phyloP scores from a whole-genome alignment of 2,329 filamentous ascomycete species.

The Claviceps fusiformis region DNA sequence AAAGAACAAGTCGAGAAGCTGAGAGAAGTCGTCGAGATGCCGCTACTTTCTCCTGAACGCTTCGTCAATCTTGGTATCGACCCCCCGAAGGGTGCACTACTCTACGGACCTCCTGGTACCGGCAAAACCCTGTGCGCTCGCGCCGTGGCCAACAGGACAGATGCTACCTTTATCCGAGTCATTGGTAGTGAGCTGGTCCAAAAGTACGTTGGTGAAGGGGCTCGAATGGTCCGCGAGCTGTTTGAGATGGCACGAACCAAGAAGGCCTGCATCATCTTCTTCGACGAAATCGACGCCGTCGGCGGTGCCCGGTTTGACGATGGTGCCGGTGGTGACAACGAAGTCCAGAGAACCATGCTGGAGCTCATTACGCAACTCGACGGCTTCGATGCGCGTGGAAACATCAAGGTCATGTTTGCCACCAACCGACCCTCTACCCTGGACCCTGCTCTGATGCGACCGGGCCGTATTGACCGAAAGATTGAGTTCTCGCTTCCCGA shows the following conservation, averaged over 20 bases:
- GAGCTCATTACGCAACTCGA: constrained; percentile 95
- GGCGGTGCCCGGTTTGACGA: constrained; percentile 95
- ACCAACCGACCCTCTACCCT: constrained; percentile 93
- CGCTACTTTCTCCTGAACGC: constrained; percentile 84
- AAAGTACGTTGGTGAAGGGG: constrained; percentile 97
- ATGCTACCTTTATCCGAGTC: constrained; percentile 96
- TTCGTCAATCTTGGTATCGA: constrained; percentile 99
- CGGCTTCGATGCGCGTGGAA: constrained; percentile 89
- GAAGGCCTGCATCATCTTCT: constrained; percentile 99
- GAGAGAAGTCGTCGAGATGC: constrained; percentile 97
- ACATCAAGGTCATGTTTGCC: constrained; percentile 99
- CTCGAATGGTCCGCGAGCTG: constrained; percentile 93
- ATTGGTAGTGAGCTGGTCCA: constrained; percentile 97
- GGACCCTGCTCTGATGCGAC: constrained; percentile 93
- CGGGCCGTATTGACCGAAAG: constrained; percentile 94
- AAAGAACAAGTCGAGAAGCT: constrained; percentile 99
- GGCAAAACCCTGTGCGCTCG: constrained; percentile 96
- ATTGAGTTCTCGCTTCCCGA: constrained; percentile 97
- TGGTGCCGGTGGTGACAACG: constrained; percentile 90
- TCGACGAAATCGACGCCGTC: constrained; percentile 90
- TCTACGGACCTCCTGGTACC: constrained; percentile 96
- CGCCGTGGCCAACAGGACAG: constrained; percentile 94
- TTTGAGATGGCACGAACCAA: constrained; percentile 99
- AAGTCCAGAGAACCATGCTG: constrained; percentile 95
- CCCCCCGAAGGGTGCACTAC: constrained; percentile 88